Evolutionary conservation across 1,284 basidiomycete species (phyloP).

Genomic region (Schizophyllum commune): DNA sequence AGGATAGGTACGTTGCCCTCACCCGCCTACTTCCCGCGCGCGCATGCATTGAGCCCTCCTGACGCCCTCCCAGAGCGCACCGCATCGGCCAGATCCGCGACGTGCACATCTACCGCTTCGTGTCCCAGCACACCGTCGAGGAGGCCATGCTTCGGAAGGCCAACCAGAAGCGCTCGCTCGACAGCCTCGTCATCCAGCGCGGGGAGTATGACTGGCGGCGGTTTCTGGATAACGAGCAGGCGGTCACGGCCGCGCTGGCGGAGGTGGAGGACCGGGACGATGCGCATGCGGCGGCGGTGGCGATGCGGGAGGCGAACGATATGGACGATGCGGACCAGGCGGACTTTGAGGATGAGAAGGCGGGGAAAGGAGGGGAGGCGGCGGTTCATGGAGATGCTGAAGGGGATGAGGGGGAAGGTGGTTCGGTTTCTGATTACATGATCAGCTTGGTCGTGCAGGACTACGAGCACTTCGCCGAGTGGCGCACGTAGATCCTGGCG

Average conservation of each 20-base stretch:
- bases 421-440: slow-evolving; percentile 85
- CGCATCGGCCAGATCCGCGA: slow-evolving; percentile 96
- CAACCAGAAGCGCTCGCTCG: slow-evolving; percentile 90
- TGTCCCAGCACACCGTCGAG: slow-evolving; percentile 90
- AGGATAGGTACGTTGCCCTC: slow-evolving; percentile 82
- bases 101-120: slow-evolving; percentile 95
- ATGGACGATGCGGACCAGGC: slow-evolving; percentile 71
- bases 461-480: slow-evolving; percentile 72
- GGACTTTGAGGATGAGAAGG: slow-evolving; percentile 50
- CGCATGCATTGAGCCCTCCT: no score
- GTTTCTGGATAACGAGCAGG: slow-evolving; percentile 54
- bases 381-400: slow-evolving; percentile 25
- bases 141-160: slow-evolving; percentile 96
- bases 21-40: no score
- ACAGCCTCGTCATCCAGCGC: slow-evolving; percentile 89
- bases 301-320: slow-evolving; percentile 64
- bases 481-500: slow-evolving; percentile 42
- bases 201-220: slow-evolving; percentile 95
- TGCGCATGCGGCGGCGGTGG: slow-evolving; percentile 72
- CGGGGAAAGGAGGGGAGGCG: slow-evolving; percentile 13
- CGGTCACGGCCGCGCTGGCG: slow-evolving; percentile 49
- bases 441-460: slow-evolving; percentile 67
- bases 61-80: slow-evolving; percentile 64
- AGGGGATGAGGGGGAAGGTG: slow-evolving; percentile 40
- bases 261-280: slow-evolving; percentile 89